A percentile compares a stretch with the other conserved stretches of the same genome.
phyloP scores from a whole-genome alignment of 2,329 filamentous ascomycete genomes.

The Aspergillus pseudoterreus region DNA sequence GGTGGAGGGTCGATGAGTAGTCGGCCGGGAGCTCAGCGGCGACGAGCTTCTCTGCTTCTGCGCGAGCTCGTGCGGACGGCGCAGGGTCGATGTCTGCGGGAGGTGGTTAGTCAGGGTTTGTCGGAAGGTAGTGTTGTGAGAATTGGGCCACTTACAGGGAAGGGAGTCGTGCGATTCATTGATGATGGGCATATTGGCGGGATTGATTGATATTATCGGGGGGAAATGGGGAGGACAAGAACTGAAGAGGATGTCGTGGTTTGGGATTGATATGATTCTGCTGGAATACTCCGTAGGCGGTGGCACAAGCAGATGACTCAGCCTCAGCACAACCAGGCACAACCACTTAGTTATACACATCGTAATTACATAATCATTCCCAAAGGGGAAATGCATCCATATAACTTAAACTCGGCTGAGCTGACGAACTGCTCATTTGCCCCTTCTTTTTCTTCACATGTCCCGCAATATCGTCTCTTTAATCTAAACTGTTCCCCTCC shows the following conservation, averaged over 20 bases:
- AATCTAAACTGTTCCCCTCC: not conserved
- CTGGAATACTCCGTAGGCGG: not conserved
- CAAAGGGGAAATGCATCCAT: not conserved
- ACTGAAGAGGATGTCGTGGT: not conserved
- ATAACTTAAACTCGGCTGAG: no score
- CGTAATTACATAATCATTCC: not conserved
- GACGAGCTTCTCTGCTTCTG: conserved; percentile 67
- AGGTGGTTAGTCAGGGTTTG: conserved; percentile 1
- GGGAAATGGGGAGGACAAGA: not conserved
- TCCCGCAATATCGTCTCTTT: no score
- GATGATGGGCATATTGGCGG: conserved; percentile 59
- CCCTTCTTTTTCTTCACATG: no score
- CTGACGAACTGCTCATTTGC: no score
- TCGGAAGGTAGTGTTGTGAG: conserved; percentile 12
- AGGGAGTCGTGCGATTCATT: conserved; percentile 73
- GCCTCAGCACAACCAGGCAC: not conserved
- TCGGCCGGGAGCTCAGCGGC: conserved; percentile 58
- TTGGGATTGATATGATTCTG: not conserved
- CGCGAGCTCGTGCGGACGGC: conserved; percentile 59
- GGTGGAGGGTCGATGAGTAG: conserved; percentile 51
- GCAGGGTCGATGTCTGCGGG: conserved; percentile 73
- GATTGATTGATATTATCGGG: not conserved
- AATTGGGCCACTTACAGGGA: conserved; percentile 62
- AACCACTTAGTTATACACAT: not conserved
- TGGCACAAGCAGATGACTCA: not conserved